phyloP scores from a whole-genome alignment of 78 protist species.

The Diacronema lutheri region DNA sequence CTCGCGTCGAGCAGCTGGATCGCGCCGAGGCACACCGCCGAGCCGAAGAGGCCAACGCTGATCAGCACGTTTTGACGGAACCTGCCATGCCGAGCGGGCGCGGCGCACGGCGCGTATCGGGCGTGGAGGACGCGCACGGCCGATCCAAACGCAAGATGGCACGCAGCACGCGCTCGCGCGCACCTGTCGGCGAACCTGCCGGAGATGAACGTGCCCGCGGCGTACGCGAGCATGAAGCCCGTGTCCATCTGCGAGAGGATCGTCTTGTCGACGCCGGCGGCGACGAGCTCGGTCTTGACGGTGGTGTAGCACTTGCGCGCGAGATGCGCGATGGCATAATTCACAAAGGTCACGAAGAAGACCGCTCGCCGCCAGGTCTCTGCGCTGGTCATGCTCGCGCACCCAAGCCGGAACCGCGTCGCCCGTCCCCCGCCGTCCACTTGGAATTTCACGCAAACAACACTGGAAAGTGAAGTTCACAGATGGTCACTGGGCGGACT shows the following conservation, averaged over 20 bases:
- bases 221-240: slow-evolving; percentile 12
- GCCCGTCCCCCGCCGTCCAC: too few relatives aligned
- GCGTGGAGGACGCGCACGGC: too few relatives aligned
- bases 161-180: too few relatives aligned
- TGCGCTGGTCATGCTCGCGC: too few relatives aligned
- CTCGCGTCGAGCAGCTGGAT: not conserved
- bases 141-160: too few relatives aligned
- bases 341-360: not conserved
- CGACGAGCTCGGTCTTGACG: not conserved
- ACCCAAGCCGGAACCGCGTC: too few relatives aligned
- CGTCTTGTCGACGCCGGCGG: not conserved
- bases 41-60: slow-evolving; percentile 3
- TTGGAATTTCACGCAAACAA: too few relatives aligned
- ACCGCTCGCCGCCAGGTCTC: not conserved
- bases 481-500: too few relatives aligned
- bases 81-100: too few relatives aligned
- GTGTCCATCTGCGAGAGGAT: slow-evolving; percentile 14
- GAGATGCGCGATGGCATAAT: not conserved
- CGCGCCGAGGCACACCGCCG: not conserved
- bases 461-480: too few relatives aligned
- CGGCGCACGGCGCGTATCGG: too few relatives aligned
- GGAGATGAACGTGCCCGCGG: not conserved
- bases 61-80: not conserved
- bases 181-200: not conserved
- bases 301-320: slow-evolving; percentile 7